Evolutionary conservation across 2,329 filamentous ascomycete species (phyloP), one percentile per base, ranked within the genome.

Genomic region (Fusarium multiceps): DNA sequence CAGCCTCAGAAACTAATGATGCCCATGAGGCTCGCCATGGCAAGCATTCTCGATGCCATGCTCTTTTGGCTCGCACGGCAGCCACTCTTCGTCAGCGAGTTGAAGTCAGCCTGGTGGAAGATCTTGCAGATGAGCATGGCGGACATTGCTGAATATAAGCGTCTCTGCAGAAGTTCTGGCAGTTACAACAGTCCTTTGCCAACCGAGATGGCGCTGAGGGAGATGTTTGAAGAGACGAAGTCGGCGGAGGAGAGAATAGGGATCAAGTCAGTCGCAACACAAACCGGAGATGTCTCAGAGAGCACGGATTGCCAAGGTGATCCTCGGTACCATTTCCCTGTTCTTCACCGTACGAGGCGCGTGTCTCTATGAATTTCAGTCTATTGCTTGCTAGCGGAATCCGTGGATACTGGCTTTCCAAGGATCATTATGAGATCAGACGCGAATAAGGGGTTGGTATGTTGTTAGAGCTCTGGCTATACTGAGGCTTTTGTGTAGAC

Each of bases 11-110:
- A 65, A n/a, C 56, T 77, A n/a, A 76, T 79, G 71, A 59, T 69
- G 61, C 77, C 77, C 4, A 74, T 80, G 63, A 69, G 77, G 32
- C 59, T 80, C 43, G 77, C 75, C 3, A 61, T 80, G 67, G 77
- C 74, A n/a, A 67, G 72, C 6, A 55, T 80, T 7, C 43, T 80
- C 21, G 78, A 80, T 45, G 63, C 72, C 27, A 57, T 69, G 13
- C 65, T 75, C 48, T 73, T 72, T 59, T 75, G 73, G 73, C 42
- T 80, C 12, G 58, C 77, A n/a, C 66, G 71, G 3, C 74, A 77
- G 18, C 66, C 73, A 5, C 42, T 56, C 1, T 72, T 75, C 16
- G 40, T 74, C 30, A 67, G 69, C 32, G 59, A 78, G 40, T 55
- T 79, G 18, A 70, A 55, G 25, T 66, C 73, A 2, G 58, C 64